Evolutionary conservation across 2,329 filamentous ascomycete genomes (phyloP).

Genomic region (Sarocladium strictum): DNA sequence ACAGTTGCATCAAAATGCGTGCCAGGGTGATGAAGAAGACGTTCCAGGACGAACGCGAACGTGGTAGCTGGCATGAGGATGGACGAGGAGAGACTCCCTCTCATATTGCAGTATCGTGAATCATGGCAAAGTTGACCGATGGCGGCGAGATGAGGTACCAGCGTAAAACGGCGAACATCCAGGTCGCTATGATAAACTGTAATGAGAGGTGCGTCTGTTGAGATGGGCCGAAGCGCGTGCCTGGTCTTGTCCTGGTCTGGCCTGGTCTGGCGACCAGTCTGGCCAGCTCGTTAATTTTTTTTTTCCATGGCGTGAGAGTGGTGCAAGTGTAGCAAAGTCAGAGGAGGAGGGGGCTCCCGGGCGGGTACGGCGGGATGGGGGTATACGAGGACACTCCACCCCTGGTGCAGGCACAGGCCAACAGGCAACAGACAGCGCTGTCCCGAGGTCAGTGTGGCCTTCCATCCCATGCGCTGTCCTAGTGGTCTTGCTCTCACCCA

Average conservation of each 20-base stretch:
- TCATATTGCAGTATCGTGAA: neutral
- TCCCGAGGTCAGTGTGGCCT: neutral
- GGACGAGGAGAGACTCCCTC: neutral
- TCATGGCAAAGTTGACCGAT: neutral
- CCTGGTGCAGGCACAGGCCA: neutral
- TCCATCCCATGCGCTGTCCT: neutral
- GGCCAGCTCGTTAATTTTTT: neutral
- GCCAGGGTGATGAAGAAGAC: neutral
- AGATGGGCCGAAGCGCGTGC: neutral
- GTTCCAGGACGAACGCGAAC: neutral
- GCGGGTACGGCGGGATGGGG: conserved; percentile 3
- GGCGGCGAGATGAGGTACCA: neutral
- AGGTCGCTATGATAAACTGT: neutral
- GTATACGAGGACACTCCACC: conserved; percentile 2
- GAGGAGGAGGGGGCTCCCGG: neutral
- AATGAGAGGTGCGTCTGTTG: neutral
- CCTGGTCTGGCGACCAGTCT: neutral
- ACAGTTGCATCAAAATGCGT: neutral
- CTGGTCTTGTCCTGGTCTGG: conserved; percentile 6
- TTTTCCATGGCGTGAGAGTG: neutral
- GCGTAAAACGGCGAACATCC: neutral
- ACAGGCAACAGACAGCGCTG: neutral
- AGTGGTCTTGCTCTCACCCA: neutral
- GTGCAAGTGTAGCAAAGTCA: neutral
- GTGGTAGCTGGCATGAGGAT: neutral